Evolutionary conservation across 2,329 filamentous ascomycete genomes (phyloP).

Genomic region (Fusarium lateritium): DNA sequence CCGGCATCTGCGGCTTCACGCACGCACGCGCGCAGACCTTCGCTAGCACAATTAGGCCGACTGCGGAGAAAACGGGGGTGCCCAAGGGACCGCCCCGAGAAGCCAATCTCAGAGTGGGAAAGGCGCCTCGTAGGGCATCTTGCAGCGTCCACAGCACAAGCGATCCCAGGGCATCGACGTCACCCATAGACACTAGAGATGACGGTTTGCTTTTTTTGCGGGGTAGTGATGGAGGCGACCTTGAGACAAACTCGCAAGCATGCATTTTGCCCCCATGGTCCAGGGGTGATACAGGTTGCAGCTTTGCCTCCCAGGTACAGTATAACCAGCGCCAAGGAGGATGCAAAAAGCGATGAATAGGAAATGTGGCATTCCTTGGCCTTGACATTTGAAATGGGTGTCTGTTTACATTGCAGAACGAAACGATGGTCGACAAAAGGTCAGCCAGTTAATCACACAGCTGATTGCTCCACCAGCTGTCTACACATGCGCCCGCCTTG

Average conservation of each 20-base stretch:
- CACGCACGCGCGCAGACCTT: constrained; percentile 10
- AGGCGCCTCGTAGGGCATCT: constrained; percentile 30
- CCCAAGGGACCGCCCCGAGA: constrained; percentile 29
- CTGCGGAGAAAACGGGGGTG: constrained; percentile 40
- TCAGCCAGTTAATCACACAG: constrained; percentile 3
- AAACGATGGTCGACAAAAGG: constrained; percentile 12
- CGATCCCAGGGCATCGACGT: constrained; percentile 40
- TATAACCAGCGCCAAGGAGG: constrained; percentile 13
- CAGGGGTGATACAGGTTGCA: constrained; percentile 14
- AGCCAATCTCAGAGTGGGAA: constrained; percentile 32
- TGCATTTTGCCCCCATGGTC: constrained; percentile 11
- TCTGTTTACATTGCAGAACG: constrained; percentile 1
- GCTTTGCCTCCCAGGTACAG: constrained; percentile 30
- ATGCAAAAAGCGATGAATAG: constrained; percentile 11
- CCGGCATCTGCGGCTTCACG: constrained; percentile 33
- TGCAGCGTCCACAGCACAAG: constrained; percentile 15
- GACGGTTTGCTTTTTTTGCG: constrained; percentile 40
- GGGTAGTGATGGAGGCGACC: constrained; percentile 34
- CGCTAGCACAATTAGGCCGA: constrained; percentile 23
- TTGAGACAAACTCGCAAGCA: constrained; percentile 19
- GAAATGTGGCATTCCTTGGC: not conserved
- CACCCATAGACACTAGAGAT: constrained; percentile 31
- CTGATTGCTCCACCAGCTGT: constrained; percentile 24
- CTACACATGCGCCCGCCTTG: not conserved
- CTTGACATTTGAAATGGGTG: not conserved